Percentiles rank a stretch among this genome's conserved stretches.
Evolutionary conservation across 2,329 filamentous ascomycete species (phyloP).

Genomic region (Lachnellula suecica): DNA sequence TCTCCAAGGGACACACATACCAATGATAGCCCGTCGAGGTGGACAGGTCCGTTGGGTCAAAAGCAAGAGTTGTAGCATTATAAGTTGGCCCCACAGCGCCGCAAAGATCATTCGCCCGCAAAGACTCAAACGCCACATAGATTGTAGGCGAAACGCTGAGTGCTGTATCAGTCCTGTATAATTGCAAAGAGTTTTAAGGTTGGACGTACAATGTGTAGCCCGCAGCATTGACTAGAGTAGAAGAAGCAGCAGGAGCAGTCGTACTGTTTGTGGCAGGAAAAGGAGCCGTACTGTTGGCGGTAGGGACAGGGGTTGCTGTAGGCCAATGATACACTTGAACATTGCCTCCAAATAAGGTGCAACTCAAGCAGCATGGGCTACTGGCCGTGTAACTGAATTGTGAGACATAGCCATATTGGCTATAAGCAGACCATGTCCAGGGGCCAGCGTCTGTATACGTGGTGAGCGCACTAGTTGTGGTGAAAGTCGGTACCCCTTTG

Average conservation of each 20-base stretch:
- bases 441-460: background rate
- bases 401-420: background rate
- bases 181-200: background rate
- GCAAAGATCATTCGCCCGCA: slow-evolving; percentile 7
- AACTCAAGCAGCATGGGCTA: background rate
- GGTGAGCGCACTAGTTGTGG: background rate
- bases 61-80: slow-evolving; percentile 6
- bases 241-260: background rate
- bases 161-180: background rate
- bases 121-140: slow-evolving; percentile 11
- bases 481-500: background rate
- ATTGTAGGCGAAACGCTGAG: slow-evolving; percentile 5
- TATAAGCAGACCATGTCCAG: background rate
- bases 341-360: background rate
- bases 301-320: background rate
- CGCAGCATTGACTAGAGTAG: background rate
- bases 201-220: slow-evolving; percentile 7
- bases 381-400: background rate
- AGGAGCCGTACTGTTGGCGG: background rate
- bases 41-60: slow-evolving; percentile 4
- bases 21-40: background rate
- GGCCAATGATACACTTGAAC: background rate
- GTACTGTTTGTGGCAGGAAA: background rate
- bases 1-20: too few species aligned
- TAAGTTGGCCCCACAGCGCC: slow-evolving; percentile 2